A percentile compares a stretch with the other conserved stretches of the same genome.
These are phyloP conservation scores for Colletotrichum navitas DNA, from an alignment of 2,329 filamentous ascomycete genomes.

Conservation along the genomic window DNA sequence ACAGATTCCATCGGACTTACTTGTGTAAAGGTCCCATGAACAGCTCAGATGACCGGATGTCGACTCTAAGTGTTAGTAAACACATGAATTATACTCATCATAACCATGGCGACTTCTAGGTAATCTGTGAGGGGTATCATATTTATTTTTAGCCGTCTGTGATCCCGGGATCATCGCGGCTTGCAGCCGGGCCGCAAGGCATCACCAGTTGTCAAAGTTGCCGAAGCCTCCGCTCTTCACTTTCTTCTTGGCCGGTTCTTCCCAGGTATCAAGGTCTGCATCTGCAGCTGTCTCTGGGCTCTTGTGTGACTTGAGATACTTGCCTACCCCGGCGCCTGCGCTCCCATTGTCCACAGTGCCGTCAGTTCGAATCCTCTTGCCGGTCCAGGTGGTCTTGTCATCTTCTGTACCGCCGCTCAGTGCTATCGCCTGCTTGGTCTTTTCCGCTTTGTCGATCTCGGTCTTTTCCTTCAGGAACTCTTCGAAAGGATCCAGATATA, in stretches of 20 bases:
- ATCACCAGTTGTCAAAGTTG: slow-evolving; percentile 91
- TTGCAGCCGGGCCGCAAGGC: no score
- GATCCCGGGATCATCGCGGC: not conserved
- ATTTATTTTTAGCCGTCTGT: slow-evolving; percentile 18
- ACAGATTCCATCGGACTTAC: slow-evolving; percentile 45
- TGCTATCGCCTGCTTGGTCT: slow-evolving; percentile 71
- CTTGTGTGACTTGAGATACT: slow-evolving; percentile 72
- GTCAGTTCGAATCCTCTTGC: slow-evolving; percentile 83
- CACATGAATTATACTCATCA: not conserved
- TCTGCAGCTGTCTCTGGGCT: slow-evolving; percentile 55
- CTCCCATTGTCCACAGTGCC: slow-evolving; percentile 66
- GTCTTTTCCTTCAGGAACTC: slow-evolving; percentile 86
- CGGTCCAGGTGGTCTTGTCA: slow-evolving; percentile 94
- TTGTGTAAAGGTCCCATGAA: slow-evolving; percentile 45
- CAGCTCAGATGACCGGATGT: not conserved
- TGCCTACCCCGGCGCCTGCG: slow-evolving; percentile 71
- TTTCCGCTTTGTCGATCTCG: slow-evolving; percentile 70
- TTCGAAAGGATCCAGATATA: slow-evolving; percentile 95
- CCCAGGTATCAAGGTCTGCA: slow-evolving; percentile 69
- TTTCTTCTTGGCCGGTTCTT: slow-evolving; percentile 86
- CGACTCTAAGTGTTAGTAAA: slow-evolving; percentile 1
- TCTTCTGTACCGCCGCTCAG: slow-evolving; percentile 82
- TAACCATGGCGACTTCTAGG: not conserved
- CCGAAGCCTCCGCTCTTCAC: slow-evolving; percentile 84
- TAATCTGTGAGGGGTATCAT: slow-evolving; percentile 31